phyloP scores from a whole-genome alignment of 305 asterid species.

The Fraxinus dipetala region DNA sequence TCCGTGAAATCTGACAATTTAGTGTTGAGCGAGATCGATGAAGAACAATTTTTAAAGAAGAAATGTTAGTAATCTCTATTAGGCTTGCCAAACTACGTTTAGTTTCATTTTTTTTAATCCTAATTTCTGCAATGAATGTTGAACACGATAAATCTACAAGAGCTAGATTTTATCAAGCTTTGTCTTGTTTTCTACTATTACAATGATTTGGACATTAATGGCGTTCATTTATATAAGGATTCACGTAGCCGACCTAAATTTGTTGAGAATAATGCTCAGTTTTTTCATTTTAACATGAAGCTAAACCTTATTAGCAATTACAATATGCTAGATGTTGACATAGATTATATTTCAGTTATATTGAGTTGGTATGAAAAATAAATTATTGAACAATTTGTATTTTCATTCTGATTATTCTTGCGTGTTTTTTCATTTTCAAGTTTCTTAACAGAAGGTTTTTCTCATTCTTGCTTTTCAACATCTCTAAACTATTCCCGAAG shows the following conservation, averaged over 20 bases:
- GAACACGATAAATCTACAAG: slow-evolving; percentile 16
- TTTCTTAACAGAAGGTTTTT: background rate
- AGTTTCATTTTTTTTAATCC: background rate
- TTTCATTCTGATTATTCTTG: background rate
- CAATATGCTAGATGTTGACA: background rate
- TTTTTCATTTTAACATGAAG: background rate
- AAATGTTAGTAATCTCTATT: background rate
- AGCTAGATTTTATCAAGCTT: slow-evolving; percentile 9
- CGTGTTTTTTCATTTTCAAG: background rate
- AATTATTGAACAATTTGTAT: background rate
- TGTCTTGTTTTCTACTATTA: slow-evolving; percentile 7
- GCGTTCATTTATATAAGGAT: background rate
- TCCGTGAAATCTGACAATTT: background rate
- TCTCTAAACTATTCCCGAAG: background rate
- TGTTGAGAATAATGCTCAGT: background rate
- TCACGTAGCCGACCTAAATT: background rate
- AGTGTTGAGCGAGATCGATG: slow-evolving; percentile 1
- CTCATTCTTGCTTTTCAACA: background rate
- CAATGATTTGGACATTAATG: background rate
- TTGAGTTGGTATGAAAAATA: background rate
- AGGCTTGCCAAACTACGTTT: background rate
- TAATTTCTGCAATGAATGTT: slow-evolving; percentile 11
- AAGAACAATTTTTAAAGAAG: background rate
- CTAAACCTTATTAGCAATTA: background rate
- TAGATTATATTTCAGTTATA: background rate